Evolutionary conservation across 148 eudicot species (phyloP), one percentile per base, ranked within the genome.

Genomic region (Cornus kousa): DNA sequence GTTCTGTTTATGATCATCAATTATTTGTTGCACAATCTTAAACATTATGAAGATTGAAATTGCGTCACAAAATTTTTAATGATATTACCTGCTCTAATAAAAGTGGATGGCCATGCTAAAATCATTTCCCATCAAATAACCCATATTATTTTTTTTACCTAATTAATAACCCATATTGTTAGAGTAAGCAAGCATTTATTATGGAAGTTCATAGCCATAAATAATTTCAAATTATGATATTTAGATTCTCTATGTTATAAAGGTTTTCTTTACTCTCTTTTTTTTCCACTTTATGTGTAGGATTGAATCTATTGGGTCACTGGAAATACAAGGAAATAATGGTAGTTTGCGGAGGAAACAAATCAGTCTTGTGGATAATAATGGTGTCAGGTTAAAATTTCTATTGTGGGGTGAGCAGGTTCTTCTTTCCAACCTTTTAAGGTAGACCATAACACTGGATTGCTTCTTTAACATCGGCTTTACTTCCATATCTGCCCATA

Each of bases 401-500:
- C 74, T 90, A 46, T 74, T 95, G 40, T 95, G 99, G 99, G 99
- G 98, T 66, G 99, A 95, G 81, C 99, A 96, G 88, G 89, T 87
- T 73, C 82, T 89, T 75, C 89, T 96, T 71, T 89, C 94, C 78
- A 90, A 93, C 86, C 86, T 89, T 70, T 87, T 96, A 69, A 88
- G 98, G 99, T 95, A 87, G 72, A 35, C 69, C 71, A 20, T 73
- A 14, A 53, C 67, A 62, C 53, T 57, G 77, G 71, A 74, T 65
- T 19, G 73, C 79, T 62, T 71, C 46, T 78, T 14, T 74, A 57
- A 57, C 33, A 50, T 81, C 80, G 24, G n/a, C 20, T 32, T 68
- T 40, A 22, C 9, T 22, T 37, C 22, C 28, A 57, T 74, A 39
- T 33, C 33, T 77, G 70, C 75, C 17, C 72, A 17, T 81, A 8